Evolutionary conservation across 1,139 yeast species (phyloP).

Genomic region (Debaryomyces sp.): DNA sequence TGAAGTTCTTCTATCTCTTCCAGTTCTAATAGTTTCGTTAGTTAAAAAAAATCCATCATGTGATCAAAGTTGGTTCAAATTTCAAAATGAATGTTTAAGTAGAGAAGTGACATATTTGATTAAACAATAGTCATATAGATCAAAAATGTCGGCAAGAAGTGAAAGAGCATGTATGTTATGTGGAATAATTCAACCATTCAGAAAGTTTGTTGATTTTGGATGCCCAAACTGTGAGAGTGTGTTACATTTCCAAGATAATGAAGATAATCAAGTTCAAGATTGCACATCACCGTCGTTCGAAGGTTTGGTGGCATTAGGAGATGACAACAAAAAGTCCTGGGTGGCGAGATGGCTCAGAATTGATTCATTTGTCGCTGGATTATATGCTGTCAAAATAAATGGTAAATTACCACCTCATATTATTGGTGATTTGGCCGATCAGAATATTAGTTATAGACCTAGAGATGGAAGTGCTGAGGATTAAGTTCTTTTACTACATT

Average conservation of each 20-base stretch:
- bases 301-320: slow-evolving; percentile 90
- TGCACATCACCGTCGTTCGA: slow-evolving; percentile 97
- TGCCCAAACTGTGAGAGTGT: slow-evolving; percentile 98
- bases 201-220: slow-evolving; percentile 75
- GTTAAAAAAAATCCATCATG: not conserved
- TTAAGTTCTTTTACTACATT: slow-evolving; percentile 25
- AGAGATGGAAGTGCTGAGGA: slow-evolving; percentile 95
- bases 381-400: slow-evolving; percentile 90
- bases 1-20: not conserved
- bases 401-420: slow-evolving; percentile 92
- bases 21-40: not conserved
- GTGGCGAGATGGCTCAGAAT: slow-evolving; percentile 96
- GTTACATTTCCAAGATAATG: slow-evolving; percentile 75
- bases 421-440: slow-evolving; percentile 67
- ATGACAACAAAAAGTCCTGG: slow-evolving; percentile 83
- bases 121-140: not conserved
- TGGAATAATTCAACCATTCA: slow-evolving; percentile 82
- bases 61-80: not conserved
- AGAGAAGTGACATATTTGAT: not conserved
- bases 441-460: slow-evolving; percentile 85
- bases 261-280: slow-evolving; percentile 81
- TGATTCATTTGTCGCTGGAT: slow-evolving; percentile 85
- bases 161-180: slow-evolving; percentile 98
- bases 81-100: not conserved
- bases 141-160: slow-evolving; percentile 57